Percentiles rank a stretch among this genome's conserved stretches.
Conservation (phyloP, 441 rosid genomes). For the Brassica hybrid region DNA sequence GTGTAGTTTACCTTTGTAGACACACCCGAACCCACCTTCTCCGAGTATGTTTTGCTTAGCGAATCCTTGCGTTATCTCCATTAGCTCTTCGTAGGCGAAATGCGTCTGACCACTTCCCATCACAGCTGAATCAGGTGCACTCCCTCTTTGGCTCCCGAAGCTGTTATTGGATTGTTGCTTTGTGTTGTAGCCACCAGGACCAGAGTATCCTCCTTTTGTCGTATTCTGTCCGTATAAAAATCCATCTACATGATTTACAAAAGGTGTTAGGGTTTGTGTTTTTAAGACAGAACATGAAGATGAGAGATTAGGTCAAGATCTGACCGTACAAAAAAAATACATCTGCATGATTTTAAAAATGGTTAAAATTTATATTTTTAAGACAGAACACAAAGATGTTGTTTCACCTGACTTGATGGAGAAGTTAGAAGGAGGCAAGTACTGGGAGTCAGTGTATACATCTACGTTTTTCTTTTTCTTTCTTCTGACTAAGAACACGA, state of each 20-base stretch:
- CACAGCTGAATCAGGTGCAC: slow-evolving; percentile 51
- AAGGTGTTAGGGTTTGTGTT: neutral
- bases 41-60: slow-evolving; percentile 63
- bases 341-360: neutral
- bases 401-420: slow-evolving; percentile 55
- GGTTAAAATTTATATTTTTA: neutral
- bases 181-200: slow-evolving; percentile 41
- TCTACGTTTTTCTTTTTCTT: slow-evolving; percentile 46
- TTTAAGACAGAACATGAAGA: neutral
- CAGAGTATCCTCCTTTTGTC: slow-evolving; percentile 40
- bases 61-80: slow-evolving; percentile 77
- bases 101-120: slow-evolving; percentile 52
- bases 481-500: slow-evolving; percentile 42
- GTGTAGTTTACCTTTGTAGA: slow-evolving; percentile 56
- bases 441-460: slow-evolving; percentile 38
- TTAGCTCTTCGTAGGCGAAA: slow-evolving; percentile 69
- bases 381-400: neutral
- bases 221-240: slow-evolving; percentile 51
- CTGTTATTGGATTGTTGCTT: slow-evolving; percentile 42
- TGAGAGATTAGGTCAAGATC: neutral
- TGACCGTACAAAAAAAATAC: neutral
- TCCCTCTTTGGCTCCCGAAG: slow-evolving; percentile 52
- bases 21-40: slow-evolving; percentile 90
- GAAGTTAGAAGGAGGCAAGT: slow-evolving; percentile 57
- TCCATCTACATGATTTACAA: slow-evolving; percentile 47